Evolutionary conservation across 495 filamentous ascomycete species (phyloP).

Genomic region (Penicillium maclennaniae): DNA sequence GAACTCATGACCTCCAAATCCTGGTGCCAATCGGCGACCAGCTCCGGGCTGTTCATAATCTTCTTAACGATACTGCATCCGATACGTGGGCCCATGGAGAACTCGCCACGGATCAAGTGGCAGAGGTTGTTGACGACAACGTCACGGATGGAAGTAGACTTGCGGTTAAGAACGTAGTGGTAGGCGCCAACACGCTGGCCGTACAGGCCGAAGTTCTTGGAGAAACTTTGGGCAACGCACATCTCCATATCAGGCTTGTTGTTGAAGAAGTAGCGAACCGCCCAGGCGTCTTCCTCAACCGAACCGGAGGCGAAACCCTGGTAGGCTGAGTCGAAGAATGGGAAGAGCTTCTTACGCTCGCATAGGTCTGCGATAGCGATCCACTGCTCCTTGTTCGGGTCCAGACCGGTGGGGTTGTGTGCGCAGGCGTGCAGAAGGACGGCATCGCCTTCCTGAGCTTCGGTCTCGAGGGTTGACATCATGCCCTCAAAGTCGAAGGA

Average conservation of each 20-base stretch:
- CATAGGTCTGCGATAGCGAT: constrained; percentile 47
- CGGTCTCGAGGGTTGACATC: constrained; percentile 42
- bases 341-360: constrained; percentile 49
- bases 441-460: constrained; percentile 40
- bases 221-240: constrained; percentile 50
- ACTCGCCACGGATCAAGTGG: constrained; percentile 46
- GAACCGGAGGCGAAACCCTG: constrained; percentile 55
- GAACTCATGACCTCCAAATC: constrained; percentile 50
- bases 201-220: constrained; percentile 56
- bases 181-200: constrained; percentile 49
- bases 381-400: constrained; percentile 53
- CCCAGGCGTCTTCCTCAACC: constrained; percentile 51
- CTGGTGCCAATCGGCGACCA: constrained; percentile 45
- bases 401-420: constrained; percentile 54
- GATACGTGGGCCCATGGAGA: constrained; percentile 46
- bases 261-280: constrained; percentile 51
- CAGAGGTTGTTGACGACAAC: constrained; percentile 41
- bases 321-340: constrained; percentile 56
- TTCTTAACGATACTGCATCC: constrained; percentile 50
- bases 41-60: constrained; percentile 36
- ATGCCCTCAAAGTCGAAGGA: constrained; percentile 47
- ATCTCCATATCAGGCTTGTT: constrained; percentile 48
- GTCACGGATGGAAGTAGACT: constrained; percentile 30
- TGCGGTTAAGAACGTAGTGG: constrained; percentile 42
- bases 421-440: constrained; percentile 52